A percentile compares a stretch with the other conserved stretches of the same genome.
These are phyloP conservation scores for Lactuca sativa DNA, from an alignment of 129 eudicot species.

Conservation along the genomic window DNA sequence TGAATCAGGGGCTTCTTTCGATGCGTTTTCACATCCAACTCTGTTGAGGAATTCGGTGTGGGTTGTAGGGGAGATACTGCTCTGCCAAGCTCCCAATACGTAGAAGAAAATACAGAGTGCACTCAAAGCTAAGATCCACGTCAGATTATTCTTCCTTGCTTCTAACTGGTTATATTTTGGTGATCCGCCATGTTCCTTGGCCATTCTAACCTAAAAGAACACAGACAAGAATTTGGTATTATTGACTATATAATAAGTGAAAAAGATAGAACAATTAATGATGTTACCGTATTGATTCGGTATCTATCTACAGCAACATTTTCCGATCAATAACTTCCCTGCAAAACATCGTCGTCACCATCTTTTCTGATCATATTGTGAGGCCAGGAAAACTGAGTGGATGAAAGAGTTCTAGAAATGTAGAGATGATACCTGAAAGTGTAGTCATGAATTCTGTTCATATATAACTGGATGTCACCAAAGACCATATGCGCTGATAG, in stretches of 20 bases:
- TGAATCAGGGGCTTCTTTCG: constrained; percentile 17
- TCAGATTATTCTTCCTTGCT: constrained; percentile 55
- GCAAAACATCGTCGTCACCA: too few relatives aligned
- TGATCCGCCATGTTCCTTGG: constrained; percentile 65
- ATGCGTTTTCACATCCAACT: constrained; percentile 54
- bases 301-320: not conserved
- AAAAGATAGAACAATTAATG: constrained; percentile 3
- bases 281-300: not conserved
- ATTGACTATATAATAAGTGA: too few relatives aligned
- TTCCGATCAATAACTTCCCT: not conserved
- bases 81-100: constrained; percentile 84
- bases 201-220: constrained; percentile 51
- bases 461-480: not conserved
- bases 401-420: too few relatives aligned
- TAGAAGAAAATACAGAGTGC: constrained; percentile 73
- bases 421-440: not conserved
- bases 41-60: constrained; percentile 39
- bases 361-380: too few relatives aligned
- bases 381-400: too few relatives aligned
- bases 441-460: not conserved
- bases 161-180: constrained; percentile 70
- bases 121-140: constrained; percentile 65
- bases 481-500: not conserved
- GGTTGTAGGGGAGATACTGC: constrained; percentile 38
- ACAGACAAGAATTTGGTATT: constrained; percentile 1